Percentiles rank a stretch among this genome's conserved stretches.
These are phyloP conservation scores for Leptomonas pyrrhocoris DNA, from an alignment of 208 protist genomes.

Conservation along the genomic window DNA sequence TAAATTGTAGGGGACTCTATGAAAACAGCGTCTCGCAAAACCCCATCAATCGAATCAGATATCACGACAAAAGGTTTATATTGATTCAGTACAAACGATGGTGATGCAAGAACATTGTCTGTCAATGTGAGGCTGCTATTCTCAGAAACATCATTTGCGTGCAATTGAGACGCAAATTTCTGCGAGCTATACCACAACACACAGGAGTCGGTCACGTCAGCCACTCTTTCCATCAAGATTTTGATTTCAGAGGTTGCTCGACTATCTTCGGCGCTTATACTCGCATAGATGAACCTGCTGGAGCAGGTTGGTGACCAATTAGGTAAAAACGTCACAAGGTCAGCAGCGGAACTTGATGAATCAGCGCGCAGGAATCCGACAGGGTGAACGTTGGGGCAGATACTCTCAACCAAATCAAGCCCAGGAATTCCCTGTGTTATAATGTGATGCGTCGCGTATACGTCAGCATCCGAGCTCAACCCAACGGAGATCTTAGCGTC, in stretches of 20 bases:
- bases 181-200: conserved; percentile 12
- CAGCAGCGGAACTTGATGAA: neutral
- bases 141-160: neutral
- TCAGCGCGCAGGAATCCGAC: conserved; percentile 49
- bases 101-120: neutral
- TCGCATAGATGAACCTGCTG: conserved; percentile 1
- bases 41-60: neutral
- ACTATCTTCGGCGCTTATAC: neutral
- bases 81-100: neutral
- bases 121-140: conserved; percentile 3
- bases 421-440: conserved; percentile 46
- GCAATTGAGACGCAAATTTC: neutral
- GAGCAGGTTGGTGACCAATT: conserved; percentile 1
- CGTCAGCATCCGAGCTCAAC: neutral
- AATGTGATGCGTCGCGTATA: conserved; percentile 31
- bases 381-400: conserved; percentile 46
- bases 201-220: conserved; percentile 2
- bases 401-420: conserved; percentile 32
- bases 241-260: neutral
- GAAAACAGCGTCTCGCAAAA: conserved; percentile 18
- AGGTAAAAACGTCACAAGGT: neutral
- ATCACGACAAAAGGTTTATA: conserved; percentile 12
- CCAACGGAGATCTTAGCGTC: neutral
- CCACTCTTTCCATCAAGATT: neutral
- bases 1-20: conserved; percentile 14